phyloP scores from a whole-genome alignment of 2,329 filamentous ascomycete species.

The Dryadomyces sulphureus region DNA sequence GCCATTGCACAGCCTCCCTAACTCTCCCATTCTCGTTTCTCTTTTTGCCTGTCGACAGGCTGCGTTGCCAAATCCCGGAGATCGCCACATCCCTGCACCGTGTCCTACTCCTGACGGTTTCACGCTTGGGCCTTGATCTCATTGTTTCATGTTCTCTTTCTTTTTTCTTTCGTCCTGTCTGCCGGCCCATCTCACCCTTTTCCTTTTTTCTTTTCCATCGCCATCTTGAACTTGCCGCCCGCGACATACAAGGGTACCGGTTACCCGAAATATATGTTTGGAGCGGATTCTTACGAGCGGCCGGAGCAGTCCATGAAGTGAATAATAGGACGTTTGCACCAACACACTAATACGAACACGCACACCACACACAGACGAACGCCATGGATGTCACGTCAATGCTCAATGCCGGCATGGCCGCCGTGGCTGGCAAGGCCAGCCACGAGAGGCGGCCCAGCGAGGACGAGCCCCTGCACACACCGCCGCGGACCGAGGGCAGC shows the following conservation, averaged over 20 bases:
- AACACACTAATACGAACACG: too few relatives aligned
- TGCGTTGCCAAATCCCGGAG: conserved; percentile 12
- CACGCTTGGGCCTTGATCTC: background rate
- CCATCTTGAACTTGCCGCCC: background rate
- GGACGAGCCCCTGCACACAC: conserved; percentile 12
- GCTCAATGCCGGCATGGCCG: background rate
- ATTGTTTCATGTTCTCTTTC: background rate
- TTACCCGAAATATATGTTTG: too few relatives aligned
- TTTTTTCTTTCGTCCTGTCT: background rate
- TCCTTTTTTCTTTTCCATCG: too few relatives aligned
- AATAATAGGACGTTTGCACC: too few relatives aligned
- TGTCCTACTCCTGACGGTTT: background rate
- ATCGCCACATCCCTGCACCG: conserved; percentile 6
- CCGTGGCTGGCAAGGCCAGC: background rate
- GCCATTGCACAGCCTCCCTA: background rate
- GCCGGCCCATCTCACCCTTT: background rate
- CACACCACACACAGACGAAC: background rate
- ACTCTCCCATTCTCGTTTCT: background rate
- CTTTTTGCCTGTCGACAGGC: background rate
- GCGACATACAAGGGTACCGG: too few relatives aligned
- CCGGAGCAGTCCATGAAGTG: too few relatives aligned
- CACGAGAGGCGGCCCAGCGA: background rate
- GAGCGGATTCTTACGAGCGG: too few relatives aligned
- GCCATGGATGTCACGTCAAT: background rate
- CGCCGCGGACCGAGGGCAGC: too few relatives aligned